Evolutionary conservation across 805 yeast genomes (phyloP).

Genomic region (Ogataea minuta): DNA sequence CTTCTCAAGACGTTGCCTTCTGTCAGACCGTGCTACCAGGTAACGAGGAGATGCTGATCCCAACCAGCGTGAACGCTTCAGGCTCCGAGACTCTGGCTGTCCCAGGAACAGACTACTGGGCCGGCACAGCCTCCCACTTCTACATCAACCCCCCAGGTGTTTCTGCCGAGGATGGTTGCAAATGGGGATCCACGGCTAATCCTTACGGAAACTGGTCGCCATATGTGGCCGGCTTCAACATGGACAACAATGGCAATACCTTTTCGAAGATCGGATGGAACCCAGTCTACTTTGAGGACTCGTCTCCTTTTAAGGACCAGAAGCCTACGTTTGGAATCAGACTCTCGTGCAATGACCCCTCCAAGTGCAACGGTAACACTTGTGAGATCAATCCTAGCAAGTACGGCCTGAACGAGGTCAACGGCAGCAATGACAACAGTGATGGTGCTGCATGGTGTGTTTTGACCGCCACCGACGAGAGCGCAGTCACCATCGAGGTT

Average conservation of each 20-base stretch:
- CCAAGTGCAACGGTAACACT: slow-evolving; percentile 70
- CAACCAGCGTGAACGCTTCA: slow-evolving; percentile 62
- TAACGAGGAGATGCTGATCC: slow-evolving; percentile 91
- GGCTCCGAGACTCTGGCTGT: slow-evolving; percentile 64
- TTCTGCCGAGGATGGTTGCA: slow-evolving; percentile 70
- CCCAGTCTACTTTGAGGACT: slow-evolving; percentile 70
- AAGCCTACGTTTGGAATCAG: slow-evolving; percentile 70
- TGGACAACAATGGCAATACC: slow-evolving; percentile 66
- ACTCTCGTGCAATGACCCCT: slow-evolving; percentile 67
- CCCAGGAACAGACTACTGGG: slow-evolving; percentile 83
- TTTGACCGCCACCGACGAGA: slow-evolving; percentile 65
- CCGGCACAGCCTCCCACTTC: slow-evolving; percentile 81
- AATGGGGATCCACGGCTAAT: slow-evolving; percentile 71
- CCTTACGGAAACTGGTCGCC: slow-evolving; percentile 92
- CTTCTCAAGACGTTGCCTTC: slow-evolving; percentile 65
- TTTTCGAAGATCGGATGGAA: slow-evolving; percentile 89
- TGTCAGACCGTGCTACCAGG: slow-evolving; percentile 95
- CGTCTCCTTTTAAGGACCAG: slow-evolving; percentile 49
- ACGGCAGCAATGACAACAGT: slow-evolving; percentile 38
- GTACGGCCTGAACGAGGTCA: slow-evolving; percentile 53
- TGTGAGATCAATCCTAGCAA: slow-evolving; percentile 78
- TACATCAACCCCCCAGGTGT: slow-evolving; percentile 85
- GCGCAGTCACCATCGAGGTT: slow-evolving; percentile 71
- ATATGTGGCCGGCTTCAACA: slow-evolving; percentile 88
- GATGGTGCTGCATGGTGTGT: slow-evolving; percentile 77